Evolutionary conservation across 306 rosid species (phyloP).

Genomic region (Rubus parviflorus): DNA sequence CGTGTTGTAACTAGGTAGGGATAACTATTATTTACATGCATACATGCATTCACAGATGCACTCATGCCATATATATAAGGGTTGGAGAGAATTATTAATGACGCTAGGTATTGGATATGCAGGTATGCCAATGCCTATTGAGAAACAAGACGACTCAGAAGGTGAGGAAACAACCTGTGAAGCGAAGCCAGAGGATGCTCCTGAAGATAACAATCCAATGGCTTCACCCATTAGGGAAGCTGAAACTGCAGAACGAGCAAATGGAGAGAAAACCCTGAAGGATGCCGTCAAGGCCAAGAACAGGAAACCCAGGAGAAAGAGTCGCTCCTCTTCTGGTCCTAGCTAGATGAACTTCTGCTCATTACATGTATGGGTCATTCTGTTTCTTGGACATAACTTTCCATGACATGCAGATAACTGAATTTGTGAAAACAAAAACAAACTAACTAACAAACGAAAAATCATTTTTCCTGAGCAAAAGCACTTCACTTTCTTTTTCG

Average conservation of each 20-base stretch:
- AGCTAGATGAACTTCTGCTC: slow-evolving; percentile 34
- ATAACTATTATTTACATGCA: background rate
- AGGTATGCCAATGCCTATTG: slow-evolving; percentile 44
- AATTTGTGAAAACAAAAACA: background rate
- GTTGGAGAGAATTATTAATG: background rate
- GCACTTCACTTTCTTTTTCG: background rate
- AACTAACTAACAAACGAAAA: background rate
- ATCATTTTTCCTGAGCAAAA: background rate
- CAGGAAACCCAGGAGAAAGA: slow-evolving; percentile 53
- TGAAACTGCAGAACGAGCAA: slow-evolving; percentile 30
- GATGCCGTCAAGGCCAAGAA: slow-evolving; percentile 85
- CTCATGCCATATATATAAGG: background rate
- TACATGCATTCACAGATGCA: background rate
- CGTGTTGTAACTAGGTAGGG: background rate
- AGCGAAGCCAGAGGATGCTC: slow-evolving; percentile 41
- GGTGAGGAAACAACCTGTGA: slow-evolving; percentile 19
- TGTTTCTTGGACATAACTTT: no score
- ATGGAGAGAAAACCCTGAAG: slow-evolving; percentile 58
- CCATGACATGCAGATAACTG: background rate
- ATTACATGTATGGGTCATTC: background rate
- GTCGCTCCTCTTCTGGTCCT: slow-evolving; percentile 31
- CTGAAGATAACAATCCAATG: slow-evolving; percentile 31
- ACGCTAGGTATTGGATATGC: slow-evolving; percentile 12
- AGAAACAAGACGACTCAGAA: slow-evolving; percentile 34
- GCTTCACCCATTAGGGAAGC: slow-evolving; percentile 31